Percentiles rank a stretch among this genome's conserved stretches.
These are phyloP conservation scores for Endogone sp. DNA, from an alignment of 192 early-diverging fungal species.

Conservation along the genomic window DNA sequence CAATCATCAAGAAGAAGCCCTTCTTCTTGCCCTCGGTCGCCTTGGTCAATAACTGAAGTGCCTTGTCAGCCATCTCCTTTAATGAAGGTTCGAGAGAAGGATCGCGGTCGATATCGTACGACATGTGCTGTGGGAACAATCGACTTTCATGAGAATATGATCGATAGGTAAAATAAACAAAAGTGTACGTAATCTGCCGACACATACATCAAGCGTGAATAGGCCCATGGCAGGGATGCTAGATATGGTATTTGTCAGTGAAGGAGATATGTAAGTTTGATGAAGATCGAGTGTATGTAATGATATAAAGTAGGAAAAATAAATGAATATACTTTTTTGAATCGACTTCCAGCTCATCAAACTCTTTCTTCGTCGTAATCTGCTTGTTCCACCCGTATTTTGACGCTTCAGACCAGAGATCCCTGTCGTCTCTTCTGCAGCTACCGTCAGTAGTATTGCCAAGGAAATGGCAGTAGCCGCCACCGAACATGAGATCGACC, in stretches of 20 bases:
- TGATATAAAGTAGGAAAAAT: background rate
- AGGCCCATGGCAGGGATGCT: constrained; percentile 70
- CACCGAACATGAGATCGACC: constrained; percentile 89
- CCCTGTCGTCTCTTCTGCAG: constrained; percentile 74
- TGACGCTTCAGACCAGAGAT: constrained; percentile 57
- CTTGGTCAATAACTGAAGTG: constrained; percentile 65
- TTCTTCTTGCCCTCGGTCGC: constrained; percentile 43
- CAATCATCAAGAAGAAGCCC: constrained; percentile 97
- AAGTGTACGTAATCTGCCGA: background rate
- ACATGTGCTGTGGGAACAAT: constrained; percentile 66
- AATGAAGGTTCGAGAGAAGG: constrained; percentile 68
- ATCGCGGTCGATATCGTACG: constrained; percentile 86
- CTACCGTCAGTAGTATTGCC: constrained; percentile 57
- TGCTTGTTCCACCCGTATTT: constrained; percentile 61
- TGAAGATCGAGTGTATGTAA: background rate
- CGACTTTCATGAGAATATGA: background rate
- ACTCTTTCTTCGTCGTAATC: constrained; percentile 50
- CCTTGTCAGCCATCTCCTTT: constrained; percentile 79
- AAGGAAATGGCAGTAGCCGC: constrained; percentile 87
- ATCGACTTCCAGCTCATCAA: constrained; percentile 46
- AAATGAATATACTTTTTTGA: constrained; percentile 2
- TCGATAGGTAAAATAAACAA: background rate
- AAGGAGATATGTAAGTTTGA: no score
- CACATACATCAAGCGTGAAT: constrained; percentile 62
- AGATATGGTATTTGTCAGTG: no score